Evolutionary conservation across 768 basidiomycete species (phyloP), one percentile per base, ranked within the genome.

Genomic region (Omphalotus guepiniiformis): DNA sequence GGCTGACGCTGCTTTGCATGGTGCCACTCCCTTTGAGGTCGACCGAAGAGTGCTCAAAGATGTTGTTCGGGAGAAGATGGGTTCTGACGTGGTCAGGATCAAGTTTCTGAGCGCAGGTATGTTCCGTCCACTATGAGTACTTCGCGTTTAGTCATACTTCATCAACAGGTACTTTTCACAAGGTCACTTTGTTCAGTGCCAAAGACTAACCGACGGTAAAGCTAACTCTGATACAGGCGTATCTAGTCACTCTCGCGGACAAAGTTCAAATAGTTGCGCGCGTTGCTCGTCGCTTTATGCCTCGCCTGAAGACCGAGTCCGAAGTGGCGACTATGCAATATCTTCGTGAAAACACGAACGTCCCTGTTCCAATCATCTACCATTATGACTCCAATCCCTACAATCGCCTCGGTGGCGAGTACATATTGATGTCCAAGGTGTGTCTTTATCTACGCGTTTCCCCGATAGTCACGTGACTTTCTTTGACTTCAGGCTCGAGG

Each of bases 371-470:
- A 0, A 73, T 67, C 25, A 79, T 93, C 4, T 86, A 85, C 51
- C 78, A 80, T 61, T 84, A 86, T 62, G 88, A 92, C 56, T 75
- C 88, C 1, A 90, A 90, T 58, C 89, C 88, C 7, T 88, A 80
- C 62, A 92, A 93, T 60, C 80, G 85, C 11, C 72, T 93, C 23
- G 90, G 88, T 0, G 85, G 86, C 16, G 90, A 93, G 63, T 92
- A 83, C 55, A 88, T 92, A 53, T 61, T 93, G 51, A 89, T 92
- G 89, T 85, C 85, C 45, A 90, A 85, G 79, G 88, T 85, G 76
- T 66, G 13, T 3, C 30, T 19, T 34, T 9, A 9, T 19, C 37
- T 39, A 13, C 37, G 37, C 39, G 25, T 15, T 7, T 2, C 25
- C 13, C 48, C 36, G 13, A 28, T 34, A 41, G 6, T 34, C 23